Conservation (phyloP, 2,329 filamentous ascomycete species). For the Apiospora kogelbergensis region DNA sequence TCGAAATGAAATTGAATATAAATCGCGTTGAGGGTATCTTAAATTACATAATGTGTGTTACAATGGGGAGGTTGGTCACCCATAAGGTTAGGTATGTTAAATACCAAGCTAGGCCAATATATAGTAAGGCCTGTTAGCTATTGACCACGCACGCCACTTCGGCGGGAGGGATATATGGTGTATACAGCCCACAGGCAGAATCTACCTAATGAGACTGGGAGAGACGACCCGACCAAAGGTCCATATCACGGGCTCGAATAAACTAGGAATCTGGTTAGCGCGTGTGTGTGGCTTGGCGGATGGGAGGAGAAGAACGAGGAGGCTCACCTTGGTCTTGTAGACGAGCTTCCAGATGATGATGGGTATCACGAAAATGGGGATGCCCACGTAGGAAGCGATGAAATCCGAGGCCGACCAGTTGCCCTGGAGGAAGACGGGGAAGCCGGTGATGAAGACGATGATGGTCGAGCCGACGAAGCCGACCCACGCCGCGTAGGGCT, state of each 20-base stretch:
- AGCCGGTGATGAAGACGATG: constrained; percentile 27
- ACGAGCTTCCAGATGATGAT: constrained; percentile 41
- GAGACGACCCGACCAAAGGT: constrained; percentile 27
- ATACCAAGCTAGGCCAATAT: background rate
- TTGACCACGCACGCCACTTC: too few species aligned
- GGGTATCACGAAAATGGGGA: constrained; percentile 40
- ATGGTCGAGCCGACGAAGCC: constrained; percentile 15
- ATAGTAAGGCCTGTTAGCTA: too few species aligned
- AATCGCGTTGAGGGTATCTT: too few species aligned
- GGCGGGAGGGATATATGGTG: too few species aligned
- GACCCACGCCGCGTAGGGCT: constrained; percentile 17
- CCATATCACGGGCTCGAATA: constrained; percentile 23
- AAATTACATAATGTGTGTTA: background rate
- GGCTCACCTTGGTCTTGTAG: constrained; percentile 34
- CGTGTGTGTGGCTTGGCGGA: background rate
- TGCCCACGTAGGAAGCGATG: constrained; percentile 40
- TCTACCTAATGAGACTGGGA: background rate
- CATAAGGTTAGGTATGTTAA: too few species aligned
- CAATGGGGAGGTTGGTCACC: background rate
- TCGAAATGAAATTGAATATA: too few species aligned
- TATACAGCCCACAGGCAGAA: too few species aligned
- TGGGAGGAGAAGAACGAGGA: constrained; percentile 12
- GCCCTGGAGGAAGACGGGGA: constrained; percentile 27
- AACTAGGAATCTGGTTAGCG: constrained; percentile 17
- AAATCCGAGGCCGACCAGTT: constrained; percentile 31